Conservation (phyloP, 345 rosid genomes). For the Rhodomyrtus tomentosa region DNA sequence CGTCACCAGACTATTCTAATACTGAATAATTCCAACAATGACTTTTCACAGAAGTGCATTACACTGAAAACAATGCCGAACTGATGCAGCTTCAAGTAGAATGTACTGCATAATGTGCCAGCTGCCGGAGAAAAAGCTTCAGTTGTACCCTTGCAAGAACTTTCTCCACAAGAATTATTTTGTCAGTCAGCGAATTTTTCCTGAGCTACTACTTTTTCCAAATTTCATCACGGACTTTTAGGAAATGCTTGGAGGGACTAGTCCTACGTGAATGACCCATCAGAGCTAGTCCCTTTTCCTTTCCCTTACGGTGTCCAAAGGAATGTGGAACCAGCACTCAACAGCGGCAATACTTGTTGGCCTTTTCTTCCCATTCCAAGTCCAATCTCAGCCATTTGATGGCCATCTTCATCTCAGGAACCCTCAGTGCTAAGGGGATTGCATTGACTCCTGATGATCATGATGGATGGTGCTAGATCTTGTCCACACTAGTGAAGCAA, state of each 20-base stretch:
- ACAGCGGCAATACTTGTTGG: not conserved
- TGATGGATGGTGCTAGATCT: conserved; percentile 47
- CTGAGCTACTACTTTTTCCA: not conserved
- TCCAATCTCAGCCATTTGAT: not conserved
- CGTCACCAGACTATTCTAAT: not conserved
- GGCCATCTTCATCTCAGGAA: not conserved
- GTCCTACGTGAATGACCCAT: not conserved
- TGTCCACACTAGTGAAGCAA: conserved; percentile 53
- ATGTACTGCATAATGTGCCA: not conserved
- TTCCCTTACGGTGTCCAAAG: not conserved
- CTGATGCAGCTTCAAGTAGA: not conserved
- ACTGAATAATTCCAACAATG: not conserved
- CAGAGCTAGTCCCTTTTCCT: not conserved
- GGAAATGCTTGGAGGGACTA: not conserved
- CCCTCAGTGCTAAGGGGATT: not conserved
- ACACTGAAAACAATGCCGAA: not conserved
- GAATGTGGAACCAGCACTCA: not conserved
- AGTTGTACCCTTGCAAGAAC: not conserved
- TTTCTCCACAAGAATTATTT: not conserved
- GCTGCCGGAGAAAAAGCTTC: not conserved
- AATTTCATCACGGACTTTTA: not conserved
- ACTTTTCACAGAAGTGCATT: not conserved
- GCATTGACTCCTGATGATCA: conserved; percentile 1
- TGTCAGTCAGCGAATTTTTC: not conserved
- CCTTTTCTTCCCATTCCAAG: not conserved